Evolutionary conservation across 257 asterid species (phyloP).

Genomic region (Przewalskia tangutica): DNA sequence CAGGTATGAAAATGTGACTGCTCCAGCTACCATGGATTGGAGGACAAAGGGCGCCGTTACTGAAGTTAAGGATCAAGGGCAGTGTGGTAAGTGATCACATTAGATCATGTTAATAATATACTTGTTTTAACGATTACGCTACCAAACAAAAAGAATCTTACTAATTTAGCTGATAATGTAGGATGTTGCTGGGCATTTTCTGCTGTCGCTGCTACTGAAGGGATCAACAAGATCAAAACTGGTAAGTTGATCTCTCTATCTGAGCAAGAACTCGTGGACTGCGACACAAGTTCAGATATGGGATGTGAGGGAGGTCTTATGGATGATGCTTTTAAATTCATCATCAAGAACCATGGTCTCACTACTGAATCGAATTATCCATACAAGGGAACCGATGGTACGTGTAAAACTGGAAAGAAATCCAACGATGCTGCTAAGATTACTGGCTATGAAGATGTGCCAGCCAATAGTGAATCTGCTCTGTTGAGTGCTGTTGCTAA

Average conservation of each 20-base stretch:
- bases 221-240: slow-evolving; percentile 4
- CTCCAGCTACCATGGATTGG: slow-evolving; percentile 21
- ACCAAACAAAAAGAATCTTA: background rate
- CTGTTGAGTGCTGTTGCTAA: background rate
- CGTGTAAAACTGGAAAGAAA: background rate
- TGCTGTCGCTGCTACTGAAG: slow-evolving; percentile 14
- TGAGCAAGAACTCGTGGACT: slow-evolving; percentile 14
- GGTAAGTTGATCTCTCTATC: slow-evolving; percentile 9
- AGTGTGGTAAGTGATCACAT: slow-evolving; percentile 18
- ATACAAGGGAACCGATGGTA: background rate
- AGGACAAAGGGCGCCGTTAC: slow-evolving; percentile 31
- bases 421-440: background rate
- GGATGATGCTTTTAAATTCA: slow-evolving; percentile 8
- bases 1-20: slow-evolving; percentile 13
- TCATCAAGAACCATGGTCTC: slow-evolving; percentile 3
- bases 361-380: slow-evolving; percentile 1
- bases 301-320: slow-evolving; percentile 10
- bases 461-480: background rate
- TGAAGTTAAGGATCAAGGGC: slow-evolving; percentile 33
- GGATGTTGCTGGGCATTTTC: slow-evolving; percentile 24
- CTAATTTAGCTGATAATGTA: background rate
- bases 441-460: background rate
- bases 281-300: background rate
- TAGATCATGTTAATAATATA: background rate
- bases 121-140: background rate